Percentiles rank a stretch among this genome's conserved stretches.
These are phyloP conservation scores for Mycena leptocephala DNA, from an alignment of 768 basidiomycete genomes.

Conservation along the genomic window DNA sequence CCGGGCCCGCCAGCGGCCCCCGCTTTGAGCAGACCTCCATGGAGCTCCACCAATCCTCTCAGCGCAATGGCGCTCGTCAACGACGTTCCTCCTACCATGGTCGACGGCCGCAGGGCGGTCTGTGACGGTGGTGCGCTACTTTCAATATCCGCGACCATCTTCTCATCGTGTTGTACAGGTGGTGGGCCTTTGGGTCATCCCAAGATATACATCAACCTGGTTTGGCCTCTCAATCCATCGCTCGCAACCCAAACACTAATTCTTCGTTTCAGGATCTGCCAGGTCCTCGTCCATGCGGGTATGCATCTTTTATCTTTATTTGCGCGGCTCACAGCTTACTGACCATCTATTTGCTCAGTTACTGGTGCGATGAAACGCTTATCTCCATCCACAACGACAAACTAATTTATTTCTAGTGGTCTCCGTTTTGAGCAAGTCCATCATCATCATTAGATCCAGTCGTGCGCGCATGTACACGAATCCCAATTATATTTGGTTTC, in stretches of 20 bases:
- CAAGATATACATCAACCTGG: conserved; percentile 96
- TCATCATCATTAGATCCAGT: conserved; percentile 74
- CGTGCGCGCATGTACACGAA: conserved; percentile 32
- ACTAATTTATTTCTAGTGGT: conserved; percentile 68
- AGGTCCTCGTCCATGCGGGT: conserved; percentile 93
- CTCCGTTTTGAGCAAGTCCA: conserved; percentile 91
- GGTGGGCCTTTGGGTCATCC: conserved; percentile 97
- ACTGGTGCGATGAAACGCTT: conserved; percentile 47
- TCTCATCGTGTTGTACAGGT: conserved; percentile 64
- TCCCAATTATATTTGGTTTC: conserved; percentile 38
- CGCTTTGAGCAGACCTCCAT: conserved; percentile 95
- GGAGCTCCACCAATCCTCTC: conserved; percentile 89
- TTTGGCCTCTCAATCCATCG: conserved; percentile 55
- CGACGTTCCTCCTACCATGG: conserved; percentile 88
- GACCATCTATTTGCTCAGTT: conserved; percentile 43
- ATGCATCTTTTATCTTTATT: conserved; percentile 58
- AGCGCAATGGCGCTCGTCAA: conserved; percentile 94
- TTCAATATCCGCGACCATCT: background rate
- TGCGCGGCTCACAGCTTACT: conserved; percentile 27
- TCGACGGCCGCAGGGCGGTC: conserved; percentile 87
- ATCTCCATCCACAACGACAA: background rate
- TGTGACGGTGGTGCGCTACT: conserved; percentile 93
- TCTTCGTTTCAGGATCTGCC: conserved; percentile 81
- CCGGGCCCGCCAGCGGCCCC: conserved; percentile 71
- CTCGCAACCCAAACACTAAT: conserved; percentile 7